Evolutionary conservation across 1,139 yeast genomes (phyloP), one percentile per base, ranked within the genome.

Genomic region (Zygoascus hellenicus): DNA sequence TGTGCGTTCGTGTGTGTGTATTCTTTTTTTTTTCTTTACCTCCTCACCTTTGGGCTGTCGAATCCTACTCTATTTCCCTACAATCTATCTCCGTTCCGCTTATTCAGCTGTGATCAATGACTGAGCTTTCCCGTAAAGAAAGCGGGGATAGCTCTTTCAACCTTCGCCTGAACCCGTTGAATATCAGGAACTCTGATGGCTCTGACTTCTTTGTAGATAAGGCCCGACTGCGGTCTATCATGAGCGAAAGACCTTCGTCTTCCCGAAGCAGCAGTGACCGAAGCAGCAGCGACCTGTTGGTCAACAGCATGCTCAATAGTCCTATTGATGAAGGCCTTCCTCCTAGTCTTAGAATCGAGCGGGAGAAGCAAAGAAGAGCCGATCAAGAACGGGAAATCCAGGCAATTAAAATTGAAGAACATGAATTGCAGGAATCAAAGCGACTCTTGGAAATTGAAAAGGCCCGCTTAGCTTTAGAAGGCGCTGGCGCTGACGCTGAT

Each of bases 131-230:
- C 16, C 52, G 57, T 38, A 50, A 57, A 7, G 57, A 45, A 33
- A 57, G 58, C 35, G 49, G 50, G 34, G 63, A 59, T 43, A 58
- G 62, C 45, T 46, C 58, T 15, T 51, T 51, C 44, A 50, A 52
- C 38, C 53, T 56, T 30, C 53, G 60, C 38, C 53, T 45, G 33
- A 58, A 59, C 47, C 63, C 63, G 26, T 48, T 60, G 38, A 59
- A 58, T 42, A 65, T 65, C 22, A 57, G 60, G 22, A 56, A 58
- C 35, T 38, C 42, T 29, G 68, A 65, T 53, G 68, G 68, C 28
- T 44, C 63, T 3, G 68, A 64, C 47, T 46, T 63, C 42, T 54
- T 64, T 7, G 45, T 57, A 35, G 34, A 38, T n/a, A 22, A 31
- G 37, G 22, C 17, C n/a, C 37, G 31, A 14, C 37, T 29, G 28